These are phyloP conservation scores for Helotiales sp. DNA, from an alignment of 2,329 filamentous ascomycete genomes.

Conservation along the genomic window DNA sequence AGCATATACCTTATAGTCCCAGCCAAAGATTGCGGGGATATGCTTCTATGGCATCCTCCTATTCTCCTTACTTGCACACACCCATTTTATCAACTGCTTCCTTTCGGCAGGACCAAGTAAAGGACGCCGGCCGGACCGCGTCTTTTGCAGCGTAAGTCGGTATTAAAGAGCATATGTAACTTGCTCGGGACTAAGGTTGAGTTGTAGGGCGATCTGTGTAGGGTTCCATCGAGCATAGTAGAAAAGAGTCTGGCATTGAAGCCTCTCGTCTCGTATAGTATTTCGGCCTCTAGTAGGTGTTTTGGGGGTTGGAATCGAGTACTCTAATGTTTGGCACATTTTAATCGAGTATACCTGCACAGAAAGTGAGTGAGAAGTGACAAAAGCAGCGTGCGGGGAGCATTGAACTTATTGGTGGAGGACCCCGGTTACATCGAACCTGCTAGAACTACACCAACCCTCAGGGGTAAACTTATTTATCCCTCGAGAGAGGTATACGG, in stretches of 20 bases:
- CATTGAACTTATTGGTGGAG: not conserved
- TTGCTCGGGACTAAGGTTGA: conserved; percentile 10
- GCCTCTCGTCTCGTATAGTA: conserved; percentile 12
- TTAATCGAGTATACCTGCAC: not conserved
- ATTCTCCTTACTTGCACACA: conserved; percentile 12
- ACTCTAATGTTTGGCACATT: not conserved
- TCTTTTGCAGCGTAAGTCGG: conserved; percentile 20
- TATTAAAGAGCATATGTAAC: conserved; percentile 16
- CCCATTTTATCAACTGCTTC: conserved; percentile 21
- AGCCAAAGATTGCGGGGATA: conserved; percentile 18
- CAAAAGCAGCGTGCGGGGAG: not conserved
- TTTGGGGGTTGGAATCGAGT: not conserved
- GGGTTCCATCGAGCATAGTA: conserved; percentile 9
- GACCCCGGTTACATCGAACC: not conserved
- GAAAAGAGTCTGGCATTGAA: conserved; percentile 15
- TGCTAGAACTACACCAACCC: not conserved
- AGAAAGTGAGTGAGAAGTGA: not conserved
- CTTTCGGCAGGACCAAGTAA: conserved; percentile 12
- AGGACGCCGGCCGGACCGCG: not conserved
- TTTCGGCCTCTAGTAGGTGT: not conserved
- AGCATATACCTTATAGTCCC: conserved; percentile 12
- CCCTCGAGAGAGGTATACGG: not conserved
- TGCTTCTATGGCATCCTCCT: conserved; percentile 7
- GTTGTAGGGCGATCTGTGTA: conserved; percentile 13
- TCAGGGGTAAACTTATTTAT: not conserved